Conservation (phyloP, 805 yeast genomes). For the Naumovozyma castellii region DNA sequence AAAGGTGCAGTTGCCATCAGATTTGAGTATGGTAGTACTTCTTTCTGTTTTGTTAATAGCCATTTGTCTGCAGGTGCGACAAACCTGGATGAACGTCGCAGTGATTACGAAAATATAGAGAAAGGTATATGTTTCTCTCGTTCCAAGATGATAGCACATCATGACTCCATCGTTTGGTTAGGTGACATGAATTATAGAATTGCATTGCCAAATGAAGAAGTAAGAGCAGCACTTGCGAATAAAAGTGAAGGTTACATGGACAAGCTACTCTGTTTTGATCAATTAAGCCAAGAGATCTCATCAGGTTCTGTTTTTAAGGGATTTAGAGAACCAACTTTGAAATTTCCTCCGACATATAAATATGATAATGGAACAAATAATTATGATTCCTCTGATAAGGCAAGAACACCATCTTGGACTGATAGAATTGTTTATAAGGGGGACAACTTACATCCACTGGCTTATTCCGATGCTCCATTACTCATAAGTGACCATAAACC, state of each 20-base stretch:
- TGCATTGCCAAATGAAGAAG: constrained; percentile 60
- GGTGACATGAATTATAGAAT: constrained; percentile 92
- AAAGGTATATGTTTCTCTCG: constrained; percentile 73
- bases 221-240: constrained; percentile 43
- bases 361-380: constrained; percentile 72
- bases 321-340: constrained; percentile 67
- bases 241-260: constrained; percentile 33
- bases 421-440: constrained; percentile 75
- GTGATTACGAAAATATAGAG: constrained; percentile 68
- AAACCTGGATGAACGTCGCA: constrained; percentile 75
- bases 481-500: constrained; percentile 85
- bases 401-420: constrained; percentile 93
- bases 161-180: constrained; percentile 83
- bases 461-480: constrained; percentile 60
- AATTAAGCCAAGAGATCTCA: constrained; percentile 64
- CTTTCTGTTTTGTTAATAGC: constrained; percentile 77
- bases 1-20: constrained; percentile 94
- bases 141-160: constrained; percentile 66
- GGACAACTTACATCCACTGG: constrained; percentile 45
- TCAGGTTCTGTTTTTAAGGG: constrained; percentile 63
- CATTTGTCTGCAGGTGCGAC: constrained; percentile 90
- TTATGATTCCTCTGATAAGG: constrained; percentile 87
- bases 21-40: constrained; percentile 69
- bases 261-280: constrained; percentile 61
- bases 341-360: constrained; percentile 84